Percentiles rank a stretch among this genome's conserved stretches.
Conservation (phyloP, 164 flowering plant species). For the Nymphaea colorata region DNA sequence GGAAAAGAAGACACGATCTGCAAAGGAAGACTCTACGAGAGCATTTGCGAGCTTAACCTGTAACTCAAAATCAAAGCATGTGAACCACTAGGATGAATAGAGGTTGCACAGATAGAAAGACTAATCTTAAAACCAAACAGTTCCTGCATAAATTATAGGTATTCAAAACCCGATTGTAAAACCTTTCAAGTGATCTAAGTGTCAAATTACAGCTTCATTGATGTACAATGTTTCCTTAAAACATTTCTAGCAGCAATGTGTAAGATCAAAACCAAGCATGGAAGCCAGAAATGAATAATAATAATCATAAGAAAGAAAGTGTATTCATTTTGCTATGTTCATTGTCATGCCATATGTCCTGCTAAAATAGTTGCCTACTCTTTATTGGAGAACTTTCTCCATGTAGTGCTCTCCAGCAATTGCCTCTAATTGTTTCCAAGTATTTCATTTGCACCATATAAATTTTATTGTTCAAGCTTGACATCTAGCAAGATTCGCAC, state of each 20-base stretch:
- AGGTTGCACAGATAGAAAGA: background rate
- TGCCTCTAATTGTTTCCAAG: no score
- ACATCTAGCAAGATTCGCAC: no score
- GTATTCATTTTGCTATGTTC: no score
- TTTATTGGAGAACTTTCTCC: no score
- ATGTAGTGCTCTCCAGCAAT: no score
- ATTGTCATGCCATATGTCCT: no score
- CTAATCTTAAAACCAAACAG: background rate
- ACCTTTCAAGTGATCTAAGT: no score
- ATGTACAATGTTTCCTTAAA: background rate
- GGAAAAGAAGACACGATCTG: conserved; percentile 83
- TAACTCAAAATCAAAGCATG: conserved; percentile 8
- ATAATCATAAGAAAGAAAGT: no score
- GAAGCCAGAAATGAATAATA: background rate
- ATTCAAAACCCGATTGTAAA: no score
- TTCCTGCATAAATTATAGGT: background rate
- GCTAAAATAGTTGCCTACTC: no score
- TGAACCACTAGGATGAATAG: conserved; percentile 3
- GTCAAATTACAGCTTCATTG: background rate
- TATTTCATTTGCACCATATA: no score
- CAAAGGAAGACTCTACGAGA: conserved; percentile 66
- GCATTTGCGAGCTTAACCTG: conserved; percentile 79
- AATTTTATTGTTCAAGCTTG: no score
- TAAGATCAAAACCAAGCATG: conserved; percentile 3
- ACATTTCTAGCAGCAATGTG: background rate